phyloP scores from a whole-genome alignment of 2,329 filamentous ascomycete species.

The Aspergillus tanneri region DNA sequence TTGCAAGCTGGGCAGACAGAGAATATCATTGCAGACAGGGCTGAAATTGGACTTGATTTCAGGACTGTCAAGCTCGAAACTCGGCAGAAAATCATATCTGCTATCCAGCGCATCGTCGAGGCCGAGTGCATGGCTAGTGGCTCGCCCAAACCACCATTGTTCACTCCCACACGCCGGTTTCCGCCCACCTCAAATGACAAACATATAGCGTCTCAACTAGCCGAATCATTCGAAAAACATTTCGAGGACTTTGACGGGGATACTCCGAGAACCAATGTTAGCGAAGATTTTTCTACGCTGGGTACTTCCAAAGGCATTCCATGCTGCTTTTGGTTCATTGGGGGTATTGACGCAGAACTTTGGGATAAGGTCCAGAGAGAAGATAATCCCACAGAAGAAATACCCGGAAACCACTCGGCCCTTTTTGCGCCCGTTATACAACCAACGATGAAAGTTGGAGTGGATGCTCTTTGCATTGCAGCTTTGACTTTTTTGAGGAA shows the following conservation, averaged over 20 bases:
- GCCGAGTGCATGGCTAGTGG: constrained; percentile 55
- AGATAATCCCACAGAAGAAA: constrained; percentile 46
- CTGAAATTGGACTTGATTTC: constrained; percentile 57
- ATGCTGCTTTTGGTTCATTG: constrained; percentile 58
- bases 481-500: constrained; percentile 47
- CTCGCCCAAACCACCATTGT: constrained; percentile 48
- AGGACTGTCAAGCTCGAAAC: constrained; percentile 49
- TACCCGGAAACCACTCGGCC: constrained; percentile 61
- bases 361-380: constrained; percentile 51
- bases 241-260: constrained; percentile 45
- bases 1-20: constrained; percentile 60
- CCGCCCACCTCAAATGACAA: constrained; percentile 57
- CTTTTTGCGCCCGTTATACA: constrained; percentile 60
- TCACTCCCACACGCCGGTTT: constrained; percentile 51
- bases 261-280: constrained; percentile 37
- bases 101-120: constrained; percentile 55
- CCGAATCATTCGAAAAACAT: constrained; percentile 47
- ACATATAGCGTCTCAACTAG: constrained; percentile 44
- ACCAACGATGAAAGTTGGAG: constrained; percentile 56
- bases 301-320: constrained; percentile 52
- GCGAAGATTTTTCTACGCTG: constrained; percentile 61
- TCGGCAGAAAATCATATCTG: constrained; percentile 48
- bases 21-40: constrained; percentile 59
- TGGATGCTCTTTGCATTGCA: constrained; percentile 53
- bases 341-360: constrained; percentile 50